Evolutionary conservation across 192 early-diverging fungal genomes (phyloP).

Genomic region (Martensiomyces pterosporus): DNA sequence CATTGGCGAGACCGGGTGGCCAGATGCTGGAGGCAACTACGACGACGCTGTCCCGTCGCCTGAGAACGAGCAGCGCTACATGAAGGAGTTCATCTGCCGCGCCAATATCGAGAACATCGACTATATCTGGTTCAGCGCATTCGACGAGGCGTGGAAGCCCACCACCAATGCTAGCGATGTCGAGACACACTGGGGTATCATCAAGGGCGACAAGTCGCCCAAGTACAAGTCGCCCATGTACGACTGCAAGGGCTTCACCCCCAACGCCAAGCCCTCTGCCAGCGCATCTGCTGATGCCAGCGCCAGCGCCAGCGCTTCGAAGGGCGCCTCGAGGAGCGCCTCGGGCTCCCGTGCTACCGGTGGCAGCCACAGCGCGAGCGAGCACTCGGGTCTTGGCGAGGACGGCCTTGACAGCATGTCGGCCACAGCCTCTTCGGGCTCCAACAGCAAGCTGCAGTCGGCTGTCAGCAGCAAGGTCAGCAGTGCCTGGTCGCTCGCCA

Average conservation of each 20-base stretch:
- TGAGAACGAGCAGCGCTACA: slow-evolving; percentile 58
- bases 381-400: slow-evolving; percentile 1
- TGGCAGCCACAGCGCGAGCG: no score
- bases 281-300: no score
- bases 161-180: slow-evolving; percentile 50
- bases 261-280: slow-evolving; percentile 14
- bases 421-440: neutral
- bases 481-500: slow-evolving; percentile 10
- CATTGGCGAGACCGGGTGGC: slow-evolving; percentile 71
- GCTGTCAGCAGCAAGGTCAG: slow-evolving; percentile 4
- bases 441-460: neutral
- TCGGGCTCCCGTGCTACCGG: no score
- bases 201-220: slow-evolving; percentile 44
- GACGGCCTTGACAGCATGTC: slow-evolving; percentile 4
- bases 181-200: slow-evolving; percentile 51
- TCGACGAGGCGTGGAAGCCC: slow-evolving; percentile 68
- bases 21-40: slow-evolving; percentile 48
- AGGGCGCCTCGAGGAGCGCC: neutral
- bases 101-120: slow-evolving; percentile 53
- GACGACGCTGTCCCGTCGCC: slow-evolving; percentile 53
- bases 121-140: slow-evolving; percentile 66
- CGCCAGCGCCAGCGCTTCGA: neutral
- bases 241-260: slow-evolving; percentile 45
- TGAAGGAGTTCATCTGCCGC: slow-evolving; percentile 57
- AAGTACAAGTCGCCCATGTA: slow-evolving; percentile 44